Evolutionary conservation across 306 rosid genomes (phyloP), one percentile per base, ranked within the genome.

Genomic region (Glycyrrhiza uralensis): DNA sequence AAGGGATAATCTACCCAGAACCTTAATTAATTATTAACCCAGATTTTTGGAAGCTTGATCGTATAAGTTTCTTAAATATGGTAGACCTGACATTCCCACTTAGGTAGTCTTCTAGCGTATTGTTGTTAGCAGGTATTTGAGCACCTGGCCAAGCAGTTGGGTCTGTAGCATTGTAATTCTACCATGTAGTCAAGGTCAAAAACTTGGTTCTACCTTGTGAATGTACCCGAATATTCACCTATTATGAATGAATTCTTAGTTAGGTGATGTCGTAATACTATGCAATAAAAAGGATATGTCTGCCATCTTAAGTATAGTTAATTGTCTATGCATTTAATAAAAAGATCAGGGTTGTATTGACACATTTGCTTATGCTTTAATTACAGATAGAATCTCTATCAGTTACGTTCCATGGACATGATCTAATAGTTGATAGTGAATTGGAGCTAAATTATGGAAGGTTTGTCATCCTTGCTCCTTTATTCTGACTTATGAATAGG

Each of bases 371-470:
- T 74, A 19, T 47, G 15, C 72, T 57, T 42, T 60, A 13, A 42
- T 74, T 82, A 82, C 93, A 95, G 99, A 89, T 95, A 69, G 97
- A 95, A 71, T 92, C 99, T 47, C 79, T 95, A 22, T 84, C 99
- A 19, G 99, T 95, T 67, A 95, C 99, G 13, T 95, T 95, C 49
- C 99, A 95, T 13, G 96, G 99, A 47, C 99, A 95, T 36, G 99
- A 95, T 79, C 86, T 92, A 26, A 88, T 95, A 28, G 97, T 95
- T 50, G 99, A 95, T 81, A 79, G 96, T 44, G 97, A 89, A 49
- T 79, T 95, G 80, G 99, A 95, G 91, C 96, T 95, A 28, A 95
- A 95, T 36, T 95, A 89, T 85, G 97, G 99, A 73, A 95, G 97
- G 97, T 95, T 65, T 12, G 86, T 72, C 42, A 18, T 64, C 42